Evolutionary conservation across 2,329 filamentous ascomycete genomes (phyloP).

Genomic region (Diaporthe vexans): DNA sequence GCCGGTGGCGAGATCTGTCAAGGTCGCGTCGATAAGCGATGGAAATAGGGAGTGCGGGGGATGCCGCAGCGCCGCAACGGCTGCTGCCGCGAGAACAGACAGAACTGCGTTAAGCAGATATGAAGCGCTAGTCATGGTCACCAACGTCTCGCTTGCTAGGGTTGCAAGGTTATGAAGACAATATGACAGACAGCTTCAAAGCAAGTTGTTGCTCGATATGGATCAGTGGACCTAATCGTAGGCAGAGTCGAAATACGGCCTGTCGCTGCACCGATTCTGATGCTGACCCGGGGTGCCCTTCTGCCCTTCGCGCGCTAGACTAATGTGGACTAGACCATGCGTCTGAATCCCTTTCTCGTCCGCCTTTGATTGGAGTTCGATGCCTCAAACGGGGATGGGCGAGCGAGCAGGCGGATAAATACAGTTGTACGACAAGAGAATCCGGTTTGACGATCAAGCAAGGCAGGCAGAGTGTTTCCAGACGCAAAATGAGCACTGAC

Average conservation of each 20-base stretch:
- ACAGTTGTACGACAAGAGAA: not conserved
- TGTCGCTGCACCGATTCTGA: not conserved
- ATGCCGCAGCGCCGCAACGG: not conserved
- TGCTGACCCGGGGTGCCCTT: not conserved
- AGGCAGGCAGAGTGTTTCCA: not conserved
- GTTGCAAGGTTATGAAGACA: too few species aligned
- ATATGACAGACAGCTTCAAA: not conserved
- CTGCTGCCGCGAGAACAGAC: not conserved
- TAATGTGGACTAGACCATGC: not conserved
- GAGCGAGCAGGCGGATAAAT: too few species aligned
- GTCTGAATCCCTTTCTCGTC: not conserved
- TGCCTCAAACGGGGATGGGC: not conserved
- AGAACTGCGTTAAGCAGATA: not conserved
- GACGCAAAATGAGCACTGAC: too few species aligned
- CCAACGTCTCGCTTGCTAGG: too few species aligned
- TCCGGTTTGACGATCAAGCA: not conserved
- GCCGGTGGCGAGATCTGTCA: slow-evolving; percentile 51
- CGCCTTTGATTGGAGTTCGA: not conserved
- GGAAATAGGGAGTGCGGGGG: slow-evolving; percentile 43
- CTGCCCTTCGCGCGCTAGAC: slow-evolving; percentile 7
- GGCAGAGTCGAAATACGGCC: not conserved
- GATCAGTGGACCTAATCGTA: too few species aligned
- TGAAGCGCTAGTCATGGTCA: not conserved
- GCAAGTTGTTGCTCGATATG: not conserved
- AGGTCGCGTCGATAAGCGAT: slow-evolving; percentile 50